These are phyloP conservation scores for Candida pseudoglaebosa DNA, from an alignment of 805 yeast genomes.

Conservation along the genomic window DNA sequence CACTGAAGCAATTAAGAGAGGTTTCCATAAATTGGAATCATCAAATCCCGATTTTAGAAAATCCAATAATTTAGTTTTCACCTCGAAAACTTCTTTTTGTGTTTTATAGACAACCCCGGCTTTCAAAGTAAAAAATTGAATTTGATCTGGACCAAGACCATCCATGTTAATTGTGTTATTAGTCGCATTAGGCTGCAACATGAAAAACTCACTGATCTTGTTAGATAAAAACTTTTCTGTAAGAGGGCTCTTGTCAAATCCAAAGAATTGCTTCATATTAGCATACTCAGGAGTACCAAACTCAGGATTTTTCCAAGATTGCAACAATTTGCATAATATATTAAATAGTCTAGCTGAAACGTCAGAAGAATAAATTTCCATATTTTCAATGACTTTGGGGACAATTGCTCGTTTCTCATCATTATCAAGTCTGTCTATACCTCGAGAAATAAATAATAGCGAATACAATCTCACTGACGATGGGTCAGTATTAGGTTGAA, in stretches of 20 bases:
- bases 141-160: constrained; percentile 57
- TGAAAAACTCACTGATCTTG: constrained; percentile 52
- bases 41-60: constrained; percentile 41
- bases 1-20: constrained; percentile 59
- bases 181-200: constrained; percentile 43
- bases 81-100: constrained; percentile 37
- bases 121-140: constrained; percentile 58
- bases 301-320: constrained; percentile 46
- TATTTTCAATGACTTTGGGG: constrained; percentile 45
- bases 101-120: constrained; percentile 61
- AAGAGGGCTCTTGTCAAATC: constrained; percentile 26
- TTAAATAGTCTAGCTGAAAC: constrained; percentile 59
- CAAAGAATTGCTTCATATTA: constrained; percentile 26
- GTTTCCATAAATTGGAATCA: constrained; percentile 36
- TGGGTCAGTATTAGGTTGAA: constrained; percentile 40
- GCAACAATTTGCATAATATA: constrained; percentile 53
- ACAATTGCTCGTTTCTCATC: constrained; percentile 38
- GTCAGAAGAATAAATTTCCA: constrained; percentile 31
- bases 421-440: constrained; percentile 49
- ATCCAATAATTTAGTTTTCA: constrained; percentile 27
- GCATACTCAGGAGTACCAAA: constrained; percentile 42
- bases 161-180: constrained; percentile 43
- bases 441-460: constrained; percentile 63
- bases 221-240: constrained; percentile 46
- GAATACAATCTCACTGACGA: constrained; percentile 57